phyloP scores from a whole-genome alignment of 495 filamentous ascomycete genomes.

The Penicillium egyptiacum region DNA sequence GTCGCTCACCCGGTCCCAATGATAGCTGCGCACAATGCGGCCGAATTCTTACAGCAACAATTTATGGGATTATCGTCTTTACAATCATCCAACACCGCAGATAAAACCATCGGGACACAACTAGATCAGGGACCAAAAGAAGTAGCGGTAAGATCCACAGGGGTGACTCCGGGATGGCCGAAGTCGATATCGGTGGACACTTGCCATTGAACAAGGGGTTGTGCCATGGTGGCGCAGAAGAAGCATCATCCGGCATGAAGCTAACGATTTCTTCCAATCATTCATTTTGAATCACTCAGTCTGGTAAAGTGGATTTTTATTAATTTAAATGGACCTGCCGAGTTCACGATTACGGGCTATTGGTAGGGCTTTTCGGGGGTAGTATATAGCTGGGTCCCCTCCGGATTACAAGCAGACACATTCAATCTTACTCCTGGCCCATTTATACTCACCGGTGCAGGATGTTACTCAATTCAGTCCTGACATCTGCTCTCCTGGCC shows the following conservation, averaged over 20 bases:
- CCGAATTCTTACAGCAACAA: neutral
- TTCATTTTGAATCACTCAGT: neutral
- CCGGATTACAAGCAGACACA: neutral
- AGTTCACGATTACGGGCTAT: neutral
- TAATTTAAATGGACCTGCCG: neutral
- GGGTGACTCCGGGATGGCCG: slow-evolving; percentile 14
- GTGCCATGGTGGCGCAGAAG: slow-evolving; percentile 11
- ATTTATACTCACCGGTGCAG: neutral
- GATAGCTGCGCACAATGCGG: neutral
- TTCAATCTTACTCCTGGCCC: neutral
- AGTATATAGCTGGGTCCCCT: neutral
- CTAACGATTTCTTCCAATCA: slow-evolving; percentile 4
- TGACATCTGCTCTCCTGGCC: slow-evolving; percentile 33
- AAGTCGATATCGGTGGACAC: slow-evolving; percentile 18
- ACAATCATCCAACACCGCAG: neutral
- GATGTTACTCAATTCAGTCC: slow-evolving; percentile 34
- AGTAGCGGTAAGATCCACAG: neutral
- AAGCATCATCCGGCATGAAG: slow-evolving; percentile 12
- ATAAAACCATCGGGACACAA: neutral
- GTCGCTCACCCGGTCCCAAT: slow-evolving; percentile 6
- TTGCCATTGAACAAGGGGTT: slow-evolving; percentile 9
- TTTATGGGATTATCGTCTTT: neutral
- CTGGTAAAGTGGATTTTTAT: neutral
- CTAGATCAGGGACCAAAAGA: neutral
- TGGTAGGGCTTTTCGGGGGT: neutral